phyloP scores from a whole-genome alignment of 2,329 filamentous ascomycete species.

The Fusarium humuli region DNA sequence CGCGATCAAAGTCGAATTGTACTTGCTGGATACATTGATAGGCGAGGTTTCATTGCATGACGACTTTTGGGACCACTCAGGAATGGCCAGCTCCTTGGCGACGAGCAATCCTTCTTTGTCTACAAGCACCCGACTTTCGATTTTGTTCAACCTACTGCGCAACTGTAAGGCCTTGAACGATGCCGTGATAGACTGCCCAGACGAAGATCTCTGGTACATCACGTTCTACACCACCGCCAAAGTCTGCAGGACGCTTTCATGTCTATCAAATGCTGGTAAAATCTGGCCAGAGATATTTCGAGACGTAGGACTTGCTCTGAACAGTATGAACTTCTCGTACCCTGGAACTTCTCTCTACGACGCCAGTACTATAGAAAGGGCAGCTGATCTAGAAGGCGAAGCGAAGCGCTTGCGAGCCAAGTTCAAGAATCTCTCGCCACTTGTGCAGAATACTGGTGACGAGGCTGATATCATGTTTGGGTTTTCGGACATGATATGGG shows the following conservation, averaged over 20 bases:
- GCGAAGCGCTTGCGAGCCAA: neutral
- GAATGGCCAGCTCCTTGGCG: neutral
- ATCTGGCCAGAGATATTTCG: constrained; percentile 2
- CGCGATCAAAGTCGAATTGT: constrained; percentile 5
- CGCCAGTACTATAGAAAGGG: neutral
- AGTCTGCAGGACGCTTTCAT: constrained; percentile 14
- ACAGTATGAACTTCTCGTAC: neutral
- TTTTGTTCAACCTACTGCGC: neutral
- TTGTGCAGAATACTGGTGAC: neutral
- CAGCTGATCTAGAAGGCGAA: constrained; percentile 1
- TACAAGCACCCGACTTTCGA: neutral
- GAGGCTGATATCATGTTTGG: constrained; percentile 8
- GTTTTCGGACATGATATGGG: constrained; percentile 20
- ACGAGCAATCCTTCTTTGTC: neutral
- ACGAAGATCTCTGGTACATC: constrained; percentile 15
- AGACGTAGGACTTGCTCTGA: neutral
- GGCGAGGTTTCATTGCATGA: constrained; percentile 15
- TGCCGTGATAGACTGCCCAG: neutral
- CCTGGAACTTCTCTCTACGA: neutral
- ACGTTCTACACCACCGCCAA: constrained; percentile 20
- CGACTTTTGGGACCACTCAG: constrained; percentile 15
- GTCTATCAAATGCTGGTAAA: constrained; percentile 15
- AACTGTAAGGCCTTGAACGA: constrained; percentile 11
- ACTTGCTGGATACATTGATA: constrained; percentile 15
- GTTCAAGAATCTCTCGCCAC: neutral